Conservation (phyloP, 1,284 basidiomycete genomes). For the Ganoderma meredithae region DNA sequence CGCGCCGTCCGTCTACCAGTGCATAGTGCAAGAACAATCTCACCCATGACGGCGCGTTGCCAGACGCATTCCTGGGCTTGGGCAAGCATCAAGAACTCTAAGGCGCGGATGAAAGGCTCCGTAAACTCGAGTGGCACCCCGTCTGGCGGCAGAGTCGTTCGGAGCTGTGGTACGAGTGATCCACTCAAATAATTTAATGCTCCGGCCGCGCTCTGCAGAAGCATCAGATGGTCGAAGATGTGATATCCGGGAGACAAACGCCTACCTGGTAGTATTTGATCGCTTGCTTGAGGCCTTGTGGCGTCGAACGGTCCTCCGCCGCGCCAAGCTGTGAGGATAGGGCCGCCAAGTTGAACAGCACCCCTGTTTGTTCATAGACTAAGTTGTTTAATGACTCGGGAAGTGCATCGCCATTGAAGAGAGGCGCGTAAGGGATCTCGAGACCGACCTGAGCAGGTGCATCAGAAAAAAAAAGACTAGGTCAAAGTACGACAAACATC, state of each 20-base stretch:
- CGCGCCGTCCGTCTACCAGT: background rate
- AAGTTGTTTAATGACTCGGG: constrained; percentile 77
- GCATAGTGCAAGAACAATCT: constrained; percentile 27
- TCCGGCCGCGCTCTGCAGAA: constrained; percentile 77
- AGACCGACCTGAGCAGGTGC: constrained; percentile 70
- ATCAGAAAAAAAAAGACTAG: constrained; percentile 5
- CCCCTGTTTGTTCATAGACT: constrained; percentile 77
- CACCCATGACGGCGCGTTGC: constrained; percentile 91
- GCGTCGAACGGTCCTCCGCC: constrained; percentile 70
- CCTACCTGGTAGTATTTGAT: constrained; percentile 75
- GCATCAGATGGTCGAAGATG: background rate
- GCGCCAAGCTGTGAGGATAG: constrained; percentile 79
- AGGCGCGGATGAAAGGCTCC: constrained; percentile 62
- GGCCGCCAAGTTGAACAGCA: constrained; percentile 87
- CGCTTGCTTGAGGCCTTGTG: constrained; percentile 83
- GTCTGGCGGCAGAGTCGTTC: constrained; percentile 59
- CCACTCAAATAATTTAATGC: constrained; percentile 71
- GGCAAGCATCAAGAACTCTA: constrained; percentile 87
- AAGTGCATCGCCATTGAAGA: constrained; percentile 63
- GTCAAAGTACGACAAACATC: constrained; percentile 54
- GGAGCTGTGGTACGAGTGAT: constrained; percentile 64
- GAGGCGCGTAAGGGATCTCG: constrained; percentile 78
- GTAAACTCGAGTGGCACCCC: constrained; percentile 71
- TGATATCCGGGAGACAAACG: constrained; percentile 28
- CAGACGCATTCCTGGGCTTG: constrained; percentile 98